Percentiles rank a stretch among this genome's conserved stretches.
These are phyloP conservation scores for Zancudomyces culisetae DNA, from an alignment of 371 early-diverging fungal genomes.

Conservation along the genomic window DNA sequence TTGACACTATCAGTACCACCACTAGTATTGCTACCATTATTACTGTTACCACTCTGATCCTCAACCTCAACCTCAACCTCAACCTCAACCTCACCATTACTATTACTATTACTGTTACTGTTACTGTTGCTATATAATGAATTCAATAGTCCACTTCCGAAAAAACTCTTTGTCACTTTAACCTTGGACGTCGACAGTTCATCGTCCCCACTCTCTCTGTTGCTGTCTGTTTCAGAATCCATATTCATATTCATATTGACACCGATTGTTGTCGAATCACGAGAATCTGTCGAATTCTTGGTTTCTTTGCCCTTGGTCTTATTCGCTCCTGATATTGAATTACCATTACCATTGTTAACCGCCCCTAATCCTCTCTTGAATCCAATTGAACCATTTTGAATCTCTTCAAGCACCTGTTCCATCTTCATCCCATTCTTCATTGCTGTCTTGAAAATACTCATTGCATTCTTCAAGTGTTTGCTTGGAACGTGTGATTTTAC, in stretches of 20 bases:
- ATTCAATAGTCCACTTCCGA: too few species aligned
- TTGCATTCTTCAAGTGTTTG: slow-evolving; percentile 62
- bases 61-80: too few species aligned
- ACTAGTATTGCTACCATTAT: too few species aligned
- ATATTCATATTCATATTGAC: too few species aligned
- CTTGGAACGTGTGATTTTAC: slow-evolving; percentile 61
- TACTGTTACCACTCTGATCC: too few species aligned
- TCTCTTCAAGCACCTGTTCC: slow-evolving; percentile 12
- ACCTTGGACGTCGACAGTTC: background rate
- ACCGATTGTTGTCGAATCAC: slow-evolving; percentile 11
- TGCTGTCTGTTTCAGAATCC: background rate
- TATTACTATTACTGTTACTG: too few species aligned
- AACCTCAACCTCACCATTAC: too few species aligned
- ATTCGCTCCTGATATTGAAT: background rate
- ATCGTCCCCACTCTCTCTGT: background rate
- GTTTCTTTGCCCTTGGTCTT: background rate
- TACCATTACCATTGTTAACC: background rate
- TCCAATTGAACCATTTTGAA: background rate
- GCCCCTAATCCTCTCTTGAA: background rate
- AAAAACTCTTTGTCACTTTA: background rate
- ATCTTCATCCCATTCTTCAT: slow-evolving; percentile 21
- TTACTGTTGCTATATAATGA: too few species aligned
- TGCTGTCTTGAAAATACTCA: slow-evolving; percentile 27
- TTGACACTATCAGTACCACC: too few species aligned
- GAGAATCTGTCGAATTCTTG: background rate